phyloP scores from a whole-genome alignment of 345 rosid species.

The Rhodomyrtus tomentosa region DNA sequence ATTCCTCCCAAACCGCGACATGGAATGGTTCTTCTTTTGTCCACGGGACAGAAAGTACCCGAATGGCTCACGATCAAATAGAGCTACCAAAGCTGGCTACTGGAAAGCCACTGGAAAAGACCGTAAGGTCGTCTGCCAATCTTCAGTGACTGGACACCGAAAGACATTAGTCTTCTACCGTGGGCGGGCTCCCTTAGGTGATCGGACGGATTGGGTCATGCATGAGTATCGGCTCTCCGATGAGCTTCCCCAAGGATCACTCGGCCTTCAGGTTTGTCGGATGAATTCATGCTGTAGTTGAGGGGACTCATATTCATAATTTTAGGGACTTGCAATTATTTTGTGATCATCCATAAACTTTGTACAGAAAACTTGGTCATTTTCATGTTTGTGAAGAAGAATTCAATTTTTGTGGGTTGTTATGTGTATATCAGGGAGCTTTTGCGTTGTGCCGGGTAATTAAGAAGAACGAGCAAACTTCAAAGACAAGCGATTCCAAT shows the following conservation, averaged over 20 bases:
- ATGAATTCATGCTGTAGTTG: not conserved
- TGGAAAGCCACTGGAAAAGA: constrained; percentile 96
- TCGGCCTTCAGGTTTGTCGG: constrained; percentile 28
- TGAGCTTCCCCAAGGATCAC: constrained; percentile 30
- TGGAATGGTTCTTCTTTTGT: constrained; percentile 95
- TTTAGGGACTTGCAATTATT: not conserved
- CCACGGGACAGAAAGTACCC: constrained; percentile 78
- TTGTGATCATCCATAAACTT: not conserved
- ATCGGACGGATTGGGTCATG: constrained; percentile 72
- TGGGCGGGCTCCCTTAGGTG: constrained; percentile 74
- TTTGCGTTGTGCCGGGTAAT: constrained; percentile 69
- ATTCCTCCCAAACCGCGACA: constrained; percentile 61
- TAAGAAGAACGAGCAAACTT: constrained; percentile 45
- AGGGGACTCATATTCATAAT: not conserved
- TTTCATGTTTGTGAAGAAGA: not conserved
- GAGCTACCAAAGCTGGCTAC: constrained; percentile 86
- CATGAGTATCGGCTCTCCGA: constrained; percentile 75
- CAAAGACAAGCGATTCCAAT: constrained; percentile 20
- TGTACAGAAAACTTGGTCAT: not conserved
- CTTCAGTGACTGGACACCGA: constrained; percentile 36
- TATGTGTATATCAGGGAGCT: constrained; percentile 34
- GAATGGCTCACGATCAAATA: constrained; percentile 67
- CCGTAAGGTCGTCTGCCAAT: constrained; percentile 49
- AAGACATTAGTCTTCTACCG: constrained; percentile 76
- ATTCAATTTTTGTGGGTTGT: not conserved